These are phyloP conservation scores for Psidium friedrichsthalianum DNA, from an alignment of 345 rosid genomes.

Conservation along the genomic window DNA sequence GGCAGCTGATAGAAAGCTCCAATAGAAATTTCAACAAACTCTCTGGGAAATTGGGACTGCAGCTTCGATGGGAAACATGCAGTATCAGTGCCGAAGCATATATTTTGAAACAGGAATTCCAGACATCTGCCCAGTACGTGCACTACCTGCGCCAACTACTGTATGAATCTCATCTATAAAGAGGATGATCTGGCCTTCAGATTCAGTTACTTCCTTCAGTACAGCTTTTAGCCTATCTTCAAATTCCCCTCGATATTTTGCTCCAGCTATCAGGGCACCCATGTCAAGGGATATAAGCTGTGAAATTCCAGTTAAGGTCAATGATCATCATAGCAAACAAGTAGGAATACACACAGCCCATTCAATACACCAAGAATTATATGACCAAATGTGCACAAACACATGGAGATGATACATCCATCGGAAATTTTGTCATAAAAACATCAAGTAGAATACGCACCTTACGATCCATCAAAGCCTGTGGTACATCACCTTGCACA, in stretches of 20 bases:
- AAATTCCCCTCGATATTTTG: constrained; percentile 95
- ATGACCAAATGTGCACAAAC: neutral
- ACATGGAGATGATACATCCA: neutral
- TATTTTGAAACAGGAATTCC: neutral
- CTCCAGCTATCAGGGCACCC: constrained; percentile 99
- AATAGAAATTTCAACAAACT: neutral
- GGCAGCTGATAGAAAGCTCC: neutral
- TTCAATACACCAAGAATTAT: neutral
- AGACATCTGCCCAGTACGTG: neutral
- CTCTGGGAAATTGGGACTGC: neutral
- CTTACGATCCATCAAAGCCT: constrained; percentile 95
- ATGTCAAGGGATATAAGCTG: constrained; percentile 97
- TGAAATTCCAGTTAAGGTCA: neutral
- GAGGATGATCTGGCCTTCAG: constrained; percentile 86
- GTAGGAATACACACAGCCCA: neutral
- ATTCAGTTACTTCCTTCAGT: constrained; percentile 87
- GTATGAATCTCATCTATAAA: constrained; percentile 99
- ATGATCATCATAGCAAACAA: neutral
- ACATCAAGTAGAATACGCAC: constrained; percentile 14
- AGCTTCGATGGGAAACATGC: neutral
- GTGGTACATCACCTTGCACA: constrained; percentile 98
- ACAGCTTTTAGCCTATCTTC: constrained; percentile 99
- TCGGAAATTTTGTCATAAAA: neutral
- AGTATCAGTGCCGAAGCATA: neutral
- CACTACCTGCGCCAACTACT: constrained; percentile 94